phyloP scores from a whole-genome alignment of 2,329 filamentous ascomycete genomes.

The Hypoxylon rubiginosum region DNA sequence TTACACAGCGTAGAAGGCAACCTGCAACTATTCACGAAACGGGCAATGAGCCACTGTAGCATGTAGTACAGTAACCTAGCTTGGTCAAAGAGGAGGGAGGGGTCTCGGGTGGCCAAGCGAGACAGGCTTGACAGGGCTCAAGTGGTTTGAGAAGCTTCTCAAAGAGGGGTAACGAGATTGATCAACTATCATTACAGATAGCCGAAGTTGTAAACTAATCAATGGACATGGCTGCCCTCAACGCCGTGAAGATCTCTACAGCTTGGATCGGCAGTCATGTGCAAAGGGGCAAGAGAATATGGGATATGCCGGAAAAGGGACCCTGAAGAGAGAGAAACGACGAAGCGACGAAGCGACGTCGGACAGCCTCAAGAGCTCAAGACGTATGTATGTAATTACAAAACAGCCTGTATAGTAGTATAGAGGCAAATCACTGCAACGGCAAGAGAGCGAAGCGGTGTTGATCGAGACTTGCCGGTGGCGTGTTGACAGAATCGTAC shows the following conservation, averaged over 20 bases:
- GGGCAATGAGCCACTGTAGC: slow-evolving; percentile 38
- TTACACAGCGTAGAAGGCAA: slow-evolving; percentile 39
- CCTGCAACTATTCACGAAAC: slow-evolving; percentile 40
- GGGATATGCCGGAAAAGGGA: slow-evolving; percentile 32
- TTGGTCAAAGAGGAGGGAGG: slow-evolving; percentile 14
- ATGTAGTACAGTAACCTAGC: slow-evolving; percentile 32
- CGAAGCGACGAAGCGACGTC: slow-evolving; percentile 34
- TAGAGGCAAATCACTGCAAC: slow-evolving; percentile 27
- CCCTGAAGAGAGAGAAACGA: background rate
- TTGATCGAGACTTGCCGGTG: slow-evolving; percentile 17
- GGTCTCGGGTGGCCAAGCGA: slow-evolving; percentile 30
- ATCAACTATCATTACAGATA: slow-evolving; percentile 41
- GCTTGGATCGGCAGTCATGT: slow-evolving; percentile 41
- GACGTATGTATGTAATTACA: slow-evolving; percentile 10
- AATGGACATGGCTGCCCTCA: slow-evolving; percentile 29
- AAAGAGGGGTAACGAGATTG: slow-evolving; percentile 43
- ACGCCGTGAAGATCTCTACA: slow-evolving; percentile 33
- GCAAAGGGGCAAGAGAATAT: slow-evolving; percentile 1
- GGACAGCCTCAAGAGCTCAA: slow-evolving; percentile 34
- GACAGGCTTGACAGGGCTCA: slow-evolving; percentile 20
- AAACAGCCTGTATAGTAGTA: slow-evolving; percentile 25
- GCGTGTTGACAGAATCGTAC: slow-evolving; percentile 23
- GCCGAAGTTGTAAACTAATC: slow-evolving; percentile 40
- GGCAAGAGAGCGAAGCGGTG: slow-evolving; percentile 21
- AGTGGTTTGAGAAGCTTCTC: slow-evolving; percentile 16